Base-by-base conservation (phyloP, 2,329 filamentous ascomycete genomes). In the Apiospora hydei region DNA sequence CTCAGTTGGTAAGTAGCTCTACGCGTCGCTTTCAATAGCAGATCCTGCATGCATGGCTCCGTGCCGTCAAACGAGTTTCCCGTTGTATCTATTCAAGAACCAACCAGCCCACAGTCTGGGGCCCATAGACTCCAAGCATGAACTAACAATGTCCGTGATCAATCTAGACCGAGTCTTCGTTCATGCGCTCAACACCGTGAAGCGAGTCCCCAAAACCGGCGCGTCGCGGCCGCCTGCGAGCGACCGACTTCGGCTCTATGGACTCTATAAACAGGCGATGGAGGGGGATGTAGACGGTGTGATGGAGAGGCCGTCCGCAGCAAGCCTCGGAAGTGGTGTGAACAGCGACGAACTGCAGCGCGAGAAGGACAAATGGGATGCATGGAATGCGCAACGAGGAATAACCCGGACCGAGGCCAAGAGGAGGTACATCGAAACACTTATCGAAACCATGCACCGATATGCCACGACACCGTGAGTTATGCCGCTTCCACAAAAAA, bases 241-340 rank as follows among this genome's bases (percentile, higher is more conserved):
- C 73, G 95, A 97, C 80, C 92, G 96, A 72, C 88, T 99, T 77
- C 93, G 93, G 72, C 92, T 99, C 74, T 99, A 99, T 92, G 96
- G 96, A 75, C 88, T 99, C 76, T 99, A 99, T 86, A 99, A 99
- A 82, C 96, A 99, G 84, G 95, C 95, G 74, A 98, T 98, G 96
- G 95, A 99, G 85, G 96, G 96, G 68, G 94, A 99, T 83, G 95
- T 98, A 46, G 93, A 96, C 77, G 94, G 94, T 68, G 94, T 98
- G 69, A 97, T 98, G 92, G 92, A 96, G 78, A 90, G 95, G 66
- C 96, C 96, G 51, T 86, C 85, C 61, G 85, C 85, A 57, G 78
- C 82, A 69, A 85, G 84, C 26, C 84, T 85, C 11, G 85, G 85
- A 72, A 80, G 87, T 73, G 79, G 51, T 13, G 43, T 70, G 13